phyloP scores from a whole-genome alignment of 2,329 filamentous ascomycete species.

The Scytalidium sp. region DNA sequence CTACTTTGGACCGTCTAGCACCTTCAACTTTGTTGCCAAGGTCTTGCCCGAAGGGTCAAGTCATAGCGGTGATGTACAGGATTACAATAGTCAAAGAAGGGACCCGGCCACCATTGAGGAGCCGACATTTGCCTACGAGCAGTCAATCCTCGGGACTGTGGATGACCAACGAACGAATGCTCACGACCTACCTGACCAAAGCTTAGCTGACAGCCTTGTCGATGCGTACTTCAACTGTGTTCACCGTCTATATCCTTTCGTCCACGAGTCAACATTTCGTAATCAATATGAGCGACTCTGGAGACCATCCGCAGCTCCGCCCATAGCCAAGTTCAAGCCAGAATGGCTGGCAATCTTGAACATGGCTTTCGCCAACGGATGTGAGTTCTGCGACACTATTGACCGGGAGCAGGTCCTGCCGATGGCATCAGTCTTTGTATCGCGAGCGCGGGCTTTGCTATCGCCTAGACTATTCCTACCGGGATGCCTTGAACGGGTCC shows the following conservation, averaged over 20 bases:
- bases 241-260: slow-evolving; percentile 16
- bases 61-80: background rate
- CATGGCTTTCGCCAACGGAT: slow-evolving; percentile 28
- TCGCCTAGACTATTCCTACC: slow-evolving; percentile 25
- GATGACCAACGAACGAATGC: background rate
- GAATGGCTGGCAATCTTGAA: slow-evolving; percentile 22
- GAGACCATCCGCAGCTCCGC: background rate
- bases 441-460: slow-evolving; percentile 21
- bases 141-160: background rate
- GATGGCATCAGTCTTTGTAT: slow-evolving; percentile 25
- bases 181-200: background rate
- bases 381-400: slow-evolving; percentile 18
- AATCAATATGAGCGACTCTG: slow-evolving; percentile 8
- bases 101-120: background rate
- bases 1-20: background rate
- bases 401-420: slow-evolving; percentile 1
- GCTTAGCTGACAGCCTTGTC: slow-evolving; percentile 3
- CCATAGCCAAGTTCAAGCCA: background rate
- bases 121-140: background rate
- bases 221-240: slow-evolving; percentile 16
- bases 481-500: slow-evolving; percentile 22
- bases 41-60: background rate
- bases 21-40: background rate
- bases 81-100: background rate
- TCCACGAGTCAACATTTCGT: slow-evolving; percentile 15